Base-by-base conservation (phyloP, 768 basidiomycete species). In the Clathrus columnatus region DNA sequence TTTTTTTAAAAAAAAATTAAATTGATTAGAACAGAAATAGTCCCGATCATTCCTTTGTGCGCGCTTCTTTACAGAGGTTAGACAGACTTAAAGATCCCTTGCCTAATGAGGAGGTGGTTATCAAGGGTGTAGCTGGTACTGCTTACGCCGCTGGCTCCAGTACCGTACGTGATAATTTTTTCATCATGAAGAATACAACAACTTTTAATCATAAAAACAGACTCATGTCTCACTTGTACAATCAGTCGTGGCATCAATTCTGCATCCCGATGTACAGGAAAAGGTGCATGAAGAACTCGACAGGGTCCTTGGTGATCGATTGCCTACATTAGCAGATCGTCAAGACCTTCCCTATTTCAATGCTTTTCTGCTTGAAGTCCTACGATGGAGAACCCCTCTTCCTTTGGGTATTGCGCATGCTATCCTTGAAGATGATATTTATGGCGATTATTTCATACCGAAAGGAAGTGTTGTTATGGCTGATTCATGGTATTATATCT, bases 351-450 rank as follows among this genome's bases (percentile, higher is more conserved):
- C 63, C 3, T 67, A 67, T 48, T 32, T 66, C 11, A 26, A 36
- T n/a, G 62, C 62, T 1, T 27, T 66, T 14, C 21, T 52, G 2
- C 63, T 63, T 17, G 66, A 67, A 52, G 59, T 57, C 18, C 24
- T 60, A 17, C 59, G 61, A 16, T 65, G 61, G 57, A 30, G 42
- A 4, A 48, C 54, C 14, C 48, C 49, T 21, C 50, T 55, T 8
- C 61, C 61, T 14, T 50, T 61, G 61, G 70, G 71, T 4, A 16
- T 63, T 4, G 47, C 61, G 0, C 63, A 64, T 54, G 50, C 56
- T 10, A 30, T 60, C 20, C 18, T 54, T 4, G 47, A 60, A 49
- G 63, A 64, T 47, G 62, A 64, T 42, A 29, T 56, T 4, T 62
- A 64, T 32, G 45, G 57, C 8, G 63, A 61, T 11, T 59, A 57